Conservation (phyloP, 2,329 filamentous ascomycete genomes). For the Fusarium xylarioides region DNA sequence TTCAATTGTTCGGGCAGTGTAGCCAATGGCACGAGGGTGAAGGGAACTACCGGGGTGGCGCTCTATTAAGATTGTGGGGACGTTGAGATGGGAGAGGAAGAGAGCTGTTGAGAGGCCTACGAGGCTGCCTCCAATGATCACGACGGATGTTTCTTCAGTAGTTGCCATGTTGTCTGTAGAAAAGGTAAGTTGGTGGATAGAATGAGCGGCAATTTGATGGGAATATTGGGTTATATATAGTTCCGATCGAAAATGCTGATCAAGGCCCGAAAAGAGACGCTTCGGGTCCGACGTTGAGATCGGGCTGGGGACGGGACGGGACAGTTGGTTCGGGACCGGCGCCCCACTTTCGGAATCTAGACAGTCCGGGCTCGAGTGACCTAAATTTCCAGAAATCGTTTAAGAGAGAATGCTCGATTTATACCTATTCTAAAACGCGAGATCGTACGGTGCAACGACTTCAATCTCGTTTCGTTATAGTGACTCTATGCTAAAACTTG, state of each 20-base stretch:
- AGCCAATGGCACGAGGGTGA: conserved; percentile 50
- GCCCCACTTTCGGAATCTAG: neutral
- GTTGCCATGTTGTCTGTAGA: neutral
- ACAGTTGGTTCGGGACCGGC: neutral
- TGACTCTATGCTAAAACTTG: neutral
- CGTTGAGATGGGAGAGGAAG: conserved; percentile 45
- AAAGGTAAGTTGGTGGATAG: neutral
- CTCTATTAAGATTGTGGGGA: conserved; percentile 50
- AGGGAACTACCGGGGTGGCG: conserved; percentile 46
- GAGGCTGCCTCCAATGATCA: conserved; percentile 52
- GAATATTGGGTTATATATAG: neutral
- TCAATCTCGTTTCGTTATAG: rapidly evolving
- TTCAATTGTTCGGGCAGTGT: conserved; percentile 52
- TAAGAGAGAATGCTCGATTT: neutral
- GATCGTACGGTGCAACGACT: neutral
- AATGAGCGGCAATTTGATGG: rapidly evolving
- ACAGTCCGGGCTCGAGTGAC: neutral
- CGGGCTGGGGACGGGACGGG: neutral
- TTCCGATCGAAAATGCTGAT: neutral
- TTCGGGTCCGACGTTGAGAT: neutral
- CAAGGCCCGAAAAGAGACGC: neutral
- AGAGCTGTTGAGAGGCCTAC: conserved; percentile 52
- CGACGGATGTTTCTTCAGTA: conserved; percentile 36
- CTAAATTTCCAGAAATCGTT: too few relatives aligned
- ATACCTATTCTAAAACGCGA: neutral